Conservation (phyloP, 2,329 filamentous ascomycete genomes). For the Tolypocladium ophioglossoides region DNA sequence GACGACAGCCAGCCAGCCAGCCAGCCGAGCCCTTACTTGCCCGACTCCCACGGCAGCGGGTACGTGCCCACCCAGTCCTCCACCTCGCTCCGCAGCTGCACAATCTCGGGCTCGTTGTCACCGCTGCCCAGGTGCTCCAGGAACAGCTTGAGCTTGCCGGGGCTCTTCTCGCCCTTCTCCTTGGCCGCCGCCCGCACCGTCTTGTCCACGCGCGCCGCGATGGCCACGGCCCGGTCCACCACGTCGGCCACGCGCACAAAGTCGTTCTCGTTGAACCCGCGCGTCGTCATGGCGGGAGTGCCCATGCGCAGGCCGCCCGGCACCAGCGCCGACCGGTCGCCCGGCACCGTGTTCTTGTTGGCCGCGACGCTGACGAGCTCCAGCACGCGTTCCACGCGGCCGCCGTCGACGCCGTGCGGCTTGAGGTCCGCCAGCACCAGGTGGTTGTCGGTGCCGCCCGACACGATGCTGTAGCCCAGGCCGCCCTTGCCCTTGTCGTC, state of each 20-base stretch:
- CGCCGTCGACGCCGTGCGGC: constrained; percentile 76
- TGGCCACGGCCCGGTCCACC: constrained; percentile 71
- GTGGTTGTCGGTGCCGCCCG: constrained; percentile 94
- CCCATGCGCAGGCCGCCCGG: constrained; percentile 91
- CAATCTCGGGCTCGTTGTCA: constrained; percentile 57
- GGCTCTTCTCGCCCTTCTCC: constrained; percentile 55
- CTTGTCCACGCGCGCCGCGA: constrained; percentile 67
- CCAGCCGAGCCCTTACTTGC: constrained; percentile 9
- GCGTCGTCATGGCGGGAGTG: constrained; percentile 93
- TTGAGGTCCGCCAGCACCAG: constrained; percentile 89
- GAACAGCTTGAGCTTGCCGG: constrained; percentile 56
- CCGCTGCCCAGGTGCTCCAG: constrained; percentile 58
- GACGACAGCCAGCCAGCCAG: neutral
- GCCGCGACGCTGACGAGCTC: constrained; percentile 92
- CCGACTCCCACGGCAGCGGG: constrained; percentile 54
- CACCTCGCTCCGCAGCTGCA: constrained; percentile 64
- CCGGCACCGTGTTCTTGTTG: constrained; percentile 98
- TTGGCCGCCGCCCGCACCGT: constrained; percentile 58
- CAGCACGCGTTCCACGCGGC: constrained; percentile 78
- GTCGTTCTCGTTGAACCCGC: constrained; percentile 82
- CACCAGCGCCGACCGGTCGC: constrained; percentile 85
- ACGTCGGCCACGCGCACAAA: constrained; percentile 80
- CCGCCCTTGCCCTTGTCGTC: constrained; percentile 63
- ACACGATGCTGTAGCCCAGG: constrained; percentile 80
- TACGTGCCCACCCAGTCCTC: constrained; percentile 70